Percentiles rank a stretch among this genome's conserved stretches.
phyloP scores from a whole-genome alignment of 1,139 yeast genomes.

The Blastobotrys elegans region DNA sequence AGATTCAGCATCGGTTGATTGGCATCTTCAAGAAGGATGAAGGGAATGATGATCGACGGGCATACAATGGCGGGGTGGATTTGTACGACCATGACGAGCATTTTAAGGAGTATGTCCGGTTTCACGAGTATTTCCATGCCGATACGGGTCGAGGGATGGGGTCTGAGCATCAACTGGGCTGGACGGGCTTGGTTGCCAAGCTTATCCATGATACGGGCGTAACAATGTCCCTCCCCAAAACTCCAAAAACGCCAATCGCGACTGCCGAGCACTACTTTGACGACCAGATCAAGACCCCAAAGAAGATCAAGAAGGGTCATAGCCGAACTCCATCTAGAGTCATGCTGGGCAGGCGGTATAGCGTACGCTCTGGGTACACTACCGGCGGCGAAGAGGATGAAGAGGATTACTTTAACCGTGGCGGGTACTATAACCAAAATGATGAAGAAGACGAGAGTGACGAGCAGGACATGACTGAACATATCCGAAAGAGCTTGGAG shows the following conservation, averaged over 20 bases:
- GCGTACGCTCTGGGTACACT: constrained; percentile 17
- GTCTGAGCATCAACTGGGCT: constrained; percentile 93
- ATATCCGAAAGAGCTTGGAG: constrained; percentile 20
- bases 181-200: constrained; percentile 94
- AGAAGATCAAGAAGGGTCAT: constrained; percentile 22
- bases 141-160: constrained; percentile 95
- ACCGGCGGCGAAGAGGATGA: constrained; percentile 11
- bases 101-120: constrained; percentile 74
- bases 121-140: constrained; percentile 90
- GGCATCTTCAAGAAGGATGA: constrained; percentile 72
- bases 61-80: constrained; percentile 64
- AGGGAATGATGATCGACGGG: constrained; percentile 54
- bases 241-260: constrained; percentile 35
- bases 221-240: constrained; percentile 34
- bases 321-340: constrained; percentile 18
- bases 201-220: constrained; percentile 90
- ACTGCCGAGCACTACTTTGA: constrained; percentile 39
- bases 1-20: constrained; percentile 81
- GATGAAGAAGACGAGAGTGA: constrained; percentile 4
- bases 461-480: constrained; percentile 19
- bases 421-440: constrained; percentile 1
- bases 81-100: constrained; percentile 63
- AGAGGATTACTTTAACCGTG: constrained; percentile 9
- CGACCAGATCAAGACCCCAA: constrained; percentile 27
- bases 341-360: constrained; percentile 21